These are phyloP conservation scores for Mikania micrantha DNA, from an alignment of 129 eudicot species.

Conservation along the genomic window DNA sequence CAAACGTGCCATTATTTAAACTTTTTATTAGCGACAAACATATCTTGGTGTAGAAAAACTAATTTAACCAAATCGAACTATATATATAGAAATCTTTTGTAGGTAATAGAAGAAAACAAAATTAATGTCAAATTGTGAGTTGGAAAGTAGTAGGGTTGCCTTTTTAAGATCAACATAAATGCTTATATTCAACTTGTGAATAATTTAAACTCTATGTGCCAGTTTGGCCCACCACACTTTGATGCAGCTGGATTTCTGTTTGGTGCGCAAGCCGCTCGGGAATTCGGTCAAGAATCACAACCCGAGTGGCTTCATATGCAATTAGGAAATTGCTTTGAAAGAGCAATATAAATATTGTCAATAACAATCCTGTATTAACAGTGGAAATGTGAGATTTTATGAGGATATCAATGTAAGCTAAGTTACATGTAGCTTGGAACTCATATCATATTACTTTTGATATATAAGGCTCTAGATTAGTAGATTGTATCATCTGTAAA, in stretches of 20 bases:
- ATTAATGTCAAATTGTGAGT: not conserved
- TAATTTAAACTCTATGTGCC: conserved; percentile 21
- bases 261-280: conserved; percentile 57
- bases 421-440: not conserved
- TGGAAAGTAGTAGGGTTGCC: conserved; percentile 5
- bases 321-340: conserved; percentile 58
- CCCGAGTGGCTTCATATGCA: conserved; percentile 94
- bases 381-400: conserved; percentile 1
- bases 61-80: not conserved
- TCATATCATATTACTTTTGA: conserved; percentile 11
- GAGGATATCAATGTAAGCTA: conserved; percentile 25
- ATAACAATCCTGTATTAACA: conserved; percentile 13
- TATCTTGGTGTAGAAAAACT: not conserved
- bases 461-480: conserved; percentile 7
- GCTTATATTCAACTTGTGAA: conserved; percentile 7
- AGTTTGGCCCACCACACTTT: conserved; percentile 54
- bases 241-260: conserved; percentile 64
- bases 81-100: not conserved
- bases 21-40: not conserved
- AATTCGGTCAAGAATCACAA: conserved; percentile 57
- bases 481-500: conserved; percentile 20
- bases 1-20: not conserved
- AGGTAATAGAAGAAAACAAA: not conserved
- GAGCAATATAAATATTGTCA: conserved; percentile 54
- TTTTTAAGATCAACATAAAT: conserved; percentile 2